Percentiles rank a stretch among this genome's conserved stretches.
Conservation (phyloP, 306 rosid species). For the Cajanus cajan region DNA sequence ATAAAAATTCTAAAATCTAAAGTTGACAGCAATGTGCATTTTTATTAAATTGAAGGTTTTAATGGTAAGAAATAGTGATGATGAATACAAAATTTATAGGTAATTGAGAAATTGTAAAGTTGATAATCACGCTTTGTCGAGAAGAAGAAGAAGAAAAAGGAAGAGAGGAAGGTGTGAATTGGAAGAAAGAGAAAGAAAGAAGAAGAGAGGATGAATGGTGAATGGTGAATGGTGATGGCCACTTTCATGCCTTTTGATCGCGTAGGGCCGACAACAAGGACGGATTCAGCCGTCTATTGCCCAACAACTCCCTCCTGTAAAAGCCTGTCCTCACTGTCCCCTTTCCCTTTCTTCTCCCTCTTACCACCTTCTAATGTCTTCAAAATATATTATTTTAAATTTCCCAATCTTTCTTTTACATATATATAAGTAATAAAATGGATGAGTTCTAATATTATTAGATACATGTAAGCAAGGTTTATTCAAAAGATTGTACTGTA, state of each 20-base stretch:
- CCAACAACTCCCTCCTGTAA: slow-evolving; percentile 48
- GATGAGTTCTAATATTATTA: no score
- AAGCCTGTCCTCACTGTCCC: slow-evolving; percentile 61
- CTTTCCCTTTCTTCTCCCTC: not conserved
- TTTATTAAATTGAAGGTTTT: not conserved
- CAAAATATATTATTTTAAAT: no score
- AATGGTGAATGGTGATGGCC: slow-evolving; percentile 46
- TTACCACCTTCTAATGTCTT: not conserved
- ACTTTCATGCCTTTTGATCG: slow-evolving; percentile 36
- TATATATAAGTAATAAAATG: no score
- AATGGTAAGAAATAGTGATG: not conserved
- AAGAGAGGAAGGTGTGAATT: not conserved
- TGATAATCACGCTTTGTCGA: not conserved
- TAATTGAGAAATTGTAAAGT: not conserved
- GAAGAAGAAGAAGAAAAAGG: not conserved
- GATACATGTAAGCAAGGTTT: no score
- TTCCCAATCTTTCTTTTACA: not conserved
- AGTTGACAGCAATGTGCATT: not conserved
- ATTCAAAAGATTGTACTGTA: no score
- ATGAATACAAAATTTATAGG: not conserved
- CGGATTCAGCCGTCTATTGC: slow-evolving; percentile 60
- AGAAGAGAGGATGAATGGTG: not conserved
- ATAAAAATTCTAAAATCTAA: no score
- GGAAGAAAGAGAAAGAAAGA: slow-evolving; percentile 23
- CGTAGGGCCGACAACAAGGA: slow-evolving; percentile 69